These are phyloP conservation scores for Colletotrichum lupini DNA, from an alignment of 2,329 filamentous ascomycete species.

Conservation along the genomic window DNA sequence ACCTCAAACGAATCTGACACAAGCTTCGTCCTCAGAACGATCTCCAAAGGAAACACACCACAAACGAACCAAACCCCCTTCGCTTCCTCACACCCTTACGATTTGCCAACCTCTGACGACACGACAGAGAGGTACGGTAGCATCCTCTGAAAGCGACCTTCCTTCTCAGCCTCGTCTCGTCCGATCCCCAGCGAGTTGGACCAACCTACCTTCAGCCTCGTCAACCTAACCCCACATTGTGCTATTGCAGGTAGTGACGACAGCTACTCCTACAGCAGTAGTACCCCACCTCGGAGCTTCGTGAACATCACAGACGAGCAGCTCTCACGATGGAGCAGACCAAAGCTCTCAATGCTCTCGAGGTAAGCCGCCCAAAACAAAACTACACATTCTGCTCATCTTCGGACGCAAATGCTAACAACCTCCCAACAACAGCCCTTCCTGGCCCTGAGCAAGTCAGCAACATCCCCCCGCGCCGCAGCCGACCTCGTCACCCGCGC, in stretches of 20 bases:
- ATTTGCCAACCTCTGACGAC: constrained; percentile 2
- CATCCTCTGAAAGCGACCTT: neutral
- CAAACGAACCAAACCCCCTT: constrained; percentile 2
- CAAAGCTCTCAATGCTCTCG: constrained; percentile 72
- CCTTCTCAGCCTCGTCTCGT: constrained; percentile 20
- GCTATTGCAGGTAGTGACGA: constrained; percentile 16
- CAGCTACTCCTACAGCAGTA: neutral
- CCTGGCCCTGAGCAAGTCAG: constrained; percentile 86
- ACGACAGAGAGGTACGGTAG: neutral
- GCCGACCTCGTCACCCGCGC: constrained; percentile 88
- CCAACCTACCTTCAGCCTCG: constrained; percentile 23
- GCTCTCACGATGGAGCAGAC: constrained; percentile 75
- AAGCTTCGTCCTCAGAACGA: constrained; percentile 29
- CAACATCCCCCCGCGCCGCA: constrained; percentile 84
- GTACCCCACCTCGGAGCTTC: constrained; percentile 3
- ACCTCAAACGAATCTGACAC: constrained; percentile 43
- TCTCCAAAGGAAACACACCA: constrained; percentile 17
- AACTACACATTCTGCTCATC: neutral
- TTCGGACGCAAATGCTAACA: neutral
- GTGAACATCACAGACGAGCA: constrained; percentile 5
- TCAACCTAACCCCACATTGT: constrained; percentile 13
- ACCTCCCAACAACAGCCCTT: constrained; percentile 75
- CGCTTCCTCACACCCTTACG: neutral
- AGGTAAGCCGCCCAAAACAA: constrained; percentile 54
- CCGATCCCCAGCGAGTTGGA: constrained; percentile 1